Percentiles rank a stretch among this genome's conserved stretches.
Conservation (phyloP, 176 grass and related monocot species). For the Hsuehochloa calcarea region DNA sequence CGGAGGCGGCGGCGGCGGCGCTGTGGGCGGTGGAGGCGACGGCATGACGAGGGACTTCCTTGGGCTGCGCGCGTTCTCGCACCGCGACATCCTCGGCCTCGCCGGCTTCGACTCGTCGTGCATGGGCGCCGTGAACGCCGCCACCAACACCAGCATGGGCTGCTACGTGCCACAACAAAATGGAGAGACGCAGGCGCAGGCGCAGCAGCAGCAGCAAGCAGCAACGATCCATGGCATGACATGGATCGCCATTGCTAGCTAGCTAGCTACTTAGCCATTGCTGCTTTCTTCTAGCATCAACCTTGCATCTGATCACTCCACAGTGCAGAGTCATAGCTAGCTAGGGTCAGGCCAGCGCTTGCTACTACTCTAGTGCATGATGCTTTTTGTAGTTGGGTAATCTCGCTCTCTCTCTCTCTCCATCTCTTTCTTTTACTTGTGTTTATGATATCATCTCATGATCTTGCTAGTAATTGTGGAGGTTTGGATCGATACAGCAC, state of each 20-base stretch:
- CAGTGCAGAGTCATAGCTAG: slow-evolving; percentile 18
- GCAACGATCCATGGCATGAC: slow-evolving; percentile 50
- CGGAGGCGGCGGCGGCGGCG: slow-evolving; percentile 1
- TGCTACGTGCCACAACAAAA: slow-evolving; percentile 42
- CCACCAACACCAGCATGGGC: slow-evolving; percentile 18
- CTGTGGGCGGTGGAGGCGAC: slow-evolving; percentile 11
- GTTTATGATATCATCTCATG: slow-evolving; percentile 23
- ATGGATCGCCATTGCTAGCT: slow-evolving; percentile 43
- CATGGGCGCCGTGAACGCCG: slow-evolving; percentile 38
- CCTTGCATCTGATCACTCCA: slow-evolving; percentile 7
- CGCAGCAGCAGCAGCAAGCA: slow-evolving; percentile 34
- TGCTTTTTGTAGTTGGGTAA: slow-evolving; percentile 36
- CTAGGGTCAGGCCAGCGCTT: slow-evolving; percentile 30
- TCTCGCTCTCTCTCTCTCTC: not conserved
- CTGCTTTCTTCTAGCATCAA: slow-evolving; percentile 9
- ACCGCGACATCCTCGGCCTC: slow-evolving; percentile 68
- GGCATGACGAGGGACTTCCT: slow-evolving; percentile 92
- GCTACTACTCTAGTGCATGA: not conserved
- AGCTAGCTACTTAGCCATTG: not conserved
- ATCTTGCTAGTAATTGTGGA: not conserved
- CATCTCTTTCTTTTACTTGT: not conserved
- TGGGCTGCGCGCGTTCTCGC: slow-evolving; percentile 73
- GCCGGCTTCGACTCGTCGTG: slow-evolving; percentile 64
- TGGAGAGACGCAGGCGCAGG: not conserved
- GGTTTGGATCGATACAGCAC: not conserved